These are phyloP conservation scores for Lachnellula occidentalis DNA, from an alignment of 2,329 filamentous ascomycete genomes.

Conservation along the genomic window DNA sequence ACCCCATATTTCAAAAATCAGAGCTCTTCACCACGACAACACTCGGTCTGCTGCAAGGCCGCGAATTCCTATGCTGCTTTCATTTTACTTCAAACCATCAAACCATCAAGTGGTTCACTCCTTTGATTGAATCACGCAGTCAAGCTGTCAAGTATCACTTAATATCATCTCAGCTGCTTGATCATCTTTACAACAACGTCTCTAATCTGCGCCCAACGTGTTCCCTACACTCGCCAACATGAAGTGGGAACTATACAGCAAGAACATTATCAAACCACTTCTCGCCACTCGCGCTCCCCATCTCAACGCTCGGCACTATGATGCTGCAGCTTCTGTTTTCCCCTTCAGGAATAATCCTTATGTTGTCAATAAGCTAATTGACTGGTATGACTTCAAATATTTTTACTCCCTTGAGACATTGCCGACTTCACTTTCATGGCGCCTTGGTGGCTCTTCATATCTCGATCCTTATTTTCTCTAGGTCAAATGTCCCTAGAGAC, in stretches of 20 bases:
- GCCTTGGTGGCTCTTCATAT: background rate
- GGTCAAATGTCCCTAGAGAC: background rate
- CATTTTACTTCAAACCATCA: no score
- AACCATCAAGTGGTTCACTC: no score
- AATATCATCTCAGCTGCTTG: no score
- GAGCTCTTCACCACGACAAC: no score
- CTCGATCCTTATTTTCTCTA: background rate
- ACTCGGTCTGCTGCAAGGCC: no score
- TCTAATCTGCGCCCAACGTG: no score
- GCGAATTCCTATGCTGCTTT: no score
- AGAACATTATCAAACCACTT: background rate
- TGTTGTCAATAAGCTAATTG: constrained; percentile 4
- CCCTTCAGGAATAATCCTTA: constrained; percentile 2
- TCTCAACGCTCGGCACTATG: background rate
- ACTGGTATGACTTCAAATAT: constrained; percentile 2
- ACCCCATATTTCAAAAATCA: no score
- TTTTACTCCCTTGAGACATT: background rate
- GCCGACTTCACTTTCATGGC: background rate
- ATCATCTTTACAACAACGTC: no score
- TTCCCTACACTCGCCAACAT: background rate
- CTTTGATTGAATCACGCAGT: no score
- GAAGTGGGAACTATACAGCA: background rate
- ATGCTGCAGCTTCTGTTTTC: constrained; percentile 5
- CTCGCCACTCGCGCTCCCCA: background rate
- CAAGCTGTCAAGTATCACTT: no score